Evolutionary conservation across 805 yeast species (phyloP), one percentile per base, ranked within the genome.

Genomic region (Metschnikowia drakensbergensis): DNA sequence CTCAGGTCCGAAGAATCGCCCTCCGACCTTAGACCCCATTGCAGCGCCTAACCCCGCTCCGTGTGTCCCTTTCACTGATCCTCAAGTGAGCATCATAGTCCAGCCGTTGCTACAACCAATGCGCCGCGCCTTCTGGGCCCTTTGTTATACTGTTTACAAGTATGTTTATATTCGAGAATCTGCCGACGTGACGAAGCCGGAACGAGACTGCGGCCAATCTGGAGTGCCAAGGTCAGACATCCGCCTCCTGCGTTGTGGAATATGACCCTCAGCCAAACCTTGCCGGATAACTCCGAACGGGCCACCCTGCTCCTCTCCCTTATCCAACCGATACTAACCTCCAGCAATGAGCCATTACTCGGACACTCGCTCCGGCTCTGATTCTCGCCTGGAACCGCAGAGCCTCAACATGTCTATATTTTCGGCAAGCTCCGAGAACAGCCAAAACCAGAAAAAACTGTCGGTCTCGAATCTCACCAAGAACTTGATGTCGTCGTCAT

Each of bases 401-500:
- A n/a, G 37, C 3, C 36, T 45, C 37, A 28, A 48, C 25, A 30
- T 37, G 28, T 41, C 45, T 7, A 17, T 45, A 31, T 42, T 33
- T n/a, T 32, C 39, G 30, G 47, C 39, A 26, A 13, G 25, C 26
- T 34, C 42, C 10, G 34, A 36, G 26, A 28, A 13, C 32, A 48
- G 22, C 52, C 36, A 33, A 51, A 45, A 25, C 46, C 35, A 42
- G 13, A 45, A 53, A 25, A 53, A 48, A n/a, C 50, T 46, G 50
- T 38, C 59, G 27, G 59, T 65, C 33, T 68, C 72, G 25, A 68
- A 68, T 54, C 56, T 68, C 47, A 68, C 73, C 43, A 67, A 61
- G 46, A 68, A 61, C 47, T 57, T 68, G 49, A 53, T 66, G 54
- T 57, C 64, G 11, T 58, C 65, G 10, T 34, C 55, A 17, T 42